Conservation (phyloP, 768 basidiomycete species). For the Asterophora lycoperdoides region DNA sequence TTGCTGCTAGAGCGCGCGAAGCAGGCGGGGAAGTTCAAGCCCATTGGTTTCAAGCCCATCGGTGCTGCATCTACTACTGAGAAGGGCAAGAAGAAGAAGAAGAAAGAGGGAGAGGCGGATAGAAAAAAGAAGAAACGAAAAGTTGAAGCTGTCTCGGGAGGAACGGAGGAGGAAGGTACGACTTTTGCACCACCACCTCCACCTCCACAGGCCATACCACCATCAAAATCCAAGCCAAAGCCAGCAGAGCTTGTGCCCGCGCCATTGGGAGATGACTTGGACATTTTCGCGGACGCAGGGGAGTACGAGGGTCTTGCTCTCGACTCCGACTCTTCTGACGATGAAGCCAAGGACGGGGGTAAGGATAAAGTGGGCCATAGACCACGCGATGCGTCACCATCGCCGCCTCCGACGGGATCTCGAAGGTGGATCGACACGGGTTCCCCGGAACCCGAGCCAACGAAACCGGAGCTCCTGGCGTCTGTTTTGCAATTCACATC, state of each 20-base stretch:
- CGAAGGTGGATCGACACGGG: constrained; percentile 45
- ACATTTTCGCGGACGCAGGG: constrained; percentile 84
- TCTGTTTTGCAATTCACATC: constrained; percentile 12
- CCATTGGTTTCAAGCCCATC: constrained; percentile 67
- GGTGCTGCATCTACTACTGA: constrained; percentile 31
- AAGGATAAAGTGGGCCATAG: background rate
- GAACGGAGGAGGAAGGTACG: constrained; percentile 21
- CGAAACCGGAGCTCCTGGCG: constrained; percentile 11
- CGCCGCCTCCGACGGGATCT: constrained; percentile 7
- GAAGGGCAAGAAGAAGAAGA: constrained; percentile 51
- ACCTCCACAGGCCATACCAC: constrained; percentile 2
- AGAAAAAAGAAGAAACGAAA: constrained; percentile 63
- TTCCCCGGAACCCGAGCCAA: constrained; percentile 29
- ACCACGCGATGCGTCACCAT: constrained; percentile 1
- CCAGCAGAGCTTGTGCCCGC: constrained; percentile 31
- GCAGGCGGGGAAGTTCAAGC: constrained; percentile 49
- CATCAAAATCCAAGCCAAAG: background rate
- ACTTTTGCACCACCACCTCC: constrained; percentile 7
- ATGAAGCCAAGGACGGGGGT: constrained; percentile 22
- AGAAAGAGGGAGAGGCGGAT: constrained; percentile 33
- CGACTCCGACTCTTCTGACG: constrained; percentile 51
- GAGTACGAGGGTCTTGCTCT: constrained; percentile 73
- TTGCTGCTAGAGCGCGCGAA: constrained; percentile 39
- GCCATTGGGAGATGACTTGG: constrained; percentile 56
- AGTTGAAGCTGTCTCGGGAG: constrained; percentile 55